These are phyloP conservation scores for Cucumis hystrix DNA, from an alignment of 306 rosid species.

Conservation along the genomic window DNA sequence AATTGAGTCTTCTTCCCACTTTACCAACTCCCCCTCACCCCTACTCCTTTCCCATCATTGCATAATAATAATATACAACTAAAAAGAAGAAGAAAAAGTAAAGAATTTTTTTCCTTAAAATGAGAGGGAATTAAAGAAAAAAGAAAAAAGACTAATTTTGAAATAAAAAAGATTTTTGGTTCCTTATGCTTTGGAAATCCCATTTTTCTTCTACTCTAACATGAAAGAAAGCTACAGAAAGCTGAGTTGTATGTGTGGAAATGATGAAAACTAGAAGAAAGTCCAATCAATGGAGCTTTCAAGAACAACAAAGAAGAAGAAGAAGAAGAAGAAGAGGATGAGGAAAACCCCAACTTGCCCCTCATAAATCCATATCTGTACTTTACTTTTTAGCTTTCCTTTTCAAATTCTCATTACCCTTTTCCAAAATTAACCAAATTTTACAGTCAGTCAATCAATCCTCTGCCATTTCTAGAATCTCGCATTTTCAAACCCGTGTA, in stretches of 20 bases:
- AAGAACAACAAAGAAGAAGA: not conserved
- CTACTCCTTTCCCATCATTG: not conserved
- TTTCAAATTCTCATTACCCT: not conserved
- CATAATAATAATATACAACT: not conserved
- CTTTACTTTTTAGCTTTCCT: not conserved
- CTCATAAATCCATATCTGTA: not conserved
- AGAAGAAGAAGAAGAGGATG: not conserved
- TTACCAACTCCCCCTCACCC: not conserved
- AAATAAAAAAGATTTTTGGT: not conserved
- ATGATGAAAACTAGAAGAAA: not conserved
- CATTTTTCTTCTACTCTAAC: not conserved
- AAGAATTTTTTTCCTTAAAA: not conserved
- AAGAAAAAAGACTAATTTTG: not conserved
- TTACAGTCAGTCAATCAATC: not conserved
- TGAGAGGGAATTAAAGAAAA: not conserved
- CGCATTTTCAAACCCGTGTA: conserved; percentile 75
- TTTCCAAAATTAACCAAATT: not conserved
- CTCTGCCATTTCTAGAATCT: conserved; percentile 30
- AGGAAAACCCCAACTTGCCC: not conserved
- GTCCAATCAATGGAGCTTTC: not conserved
- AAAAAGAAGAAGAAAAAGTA: not conserved
- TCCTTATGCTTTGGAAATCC: not conserved
- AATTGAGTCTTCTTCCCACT: not conserved
- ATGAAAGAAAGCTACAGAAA: not conserved
- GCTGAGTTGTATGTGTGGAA: not conserved